Base-by-base conservation (phyloP, 371 early-diverging fungal species). In the Mortierella polycephala region DNA sequence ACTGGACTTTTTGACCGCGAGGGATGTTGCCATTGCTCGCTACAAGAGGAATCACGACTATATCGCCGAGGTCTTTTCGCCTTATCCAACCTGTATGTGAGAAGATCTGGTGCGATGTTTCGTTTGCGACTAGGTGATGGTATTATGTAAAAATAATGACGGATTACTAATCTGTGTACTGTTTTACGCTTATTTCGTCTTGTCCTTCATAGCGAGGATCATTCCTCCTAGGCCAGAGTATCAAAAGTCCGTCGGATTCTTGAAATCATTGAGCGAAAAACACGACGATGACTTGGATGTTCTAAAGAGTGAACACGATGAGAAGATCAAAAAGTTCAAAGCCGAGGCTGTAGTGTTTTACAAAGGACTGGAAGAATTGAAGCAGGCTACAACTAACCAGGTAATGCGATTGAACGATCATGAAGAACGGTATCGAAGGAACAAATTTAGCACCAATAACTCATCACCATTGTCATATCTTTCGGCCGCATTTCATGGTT, bases 41-140 rank as follows among this genome's bases (percentile, higher is more conserved):
- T 94, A 93, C 74, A 91, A 90, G 67, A 86, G 93, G n/a, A 92
- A 94, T 61, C 94, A 93, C 67, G 90, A 92, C 53, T 92, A 89
- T 59, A 76, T 94, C 21, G 92, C 91, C 20, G 89, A 90, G 68
- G 88, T 94, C 16, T 91, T 94, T 69, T 90, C 92, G 37, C 93
- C 94, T 1, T 87, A 91, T 69, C 86, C 84, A 49, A 85, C 85
- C 40, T 81, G 90, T 88, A 83, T 69, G 87, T 30, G 30, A 30
- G 30, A 30, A 2, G 30, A 30, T 30, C 30, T 30, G 30, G 30
- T 30, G 30, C 4, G 30, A 30, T 30, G 30, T 30, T 1, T 30
- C 30, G 4, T 4, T 4, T 4, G 30, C 30, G 30, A 30, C 30
- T 30, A 30, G 30, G 2, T 30, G 30, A 30, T 30, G 30, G 30